These are phyloP conservation scores for Cytospora paraplurivora DNA, from an alignment of 2,329 filamentous ascomycete species.

Conservation along the genomic window DNA sequence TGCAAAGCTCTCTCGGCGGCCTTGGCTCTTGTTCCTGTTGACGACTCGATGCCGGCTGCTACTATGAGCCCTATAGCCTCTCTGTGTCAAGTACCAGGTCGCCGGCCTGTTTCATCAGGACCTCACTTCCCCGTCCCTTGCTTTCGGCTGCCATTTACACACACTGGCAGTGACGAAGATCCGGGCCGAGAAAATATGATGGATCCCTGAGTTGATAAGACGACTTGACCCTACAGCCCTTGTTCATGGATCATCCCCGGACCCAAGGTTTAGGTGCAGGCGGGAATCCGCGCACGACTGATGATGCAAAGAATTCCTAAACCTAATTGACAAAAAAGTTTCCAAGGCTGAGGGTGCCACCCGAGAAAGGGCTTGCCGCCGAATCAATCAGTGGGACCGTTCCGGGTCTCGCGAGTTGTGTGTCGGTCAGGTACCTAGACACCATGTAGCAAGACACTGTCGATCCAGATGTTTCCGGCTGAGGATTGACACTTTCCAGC, in stretches of 20 bases:
- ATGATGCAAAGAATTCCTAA: not conserved
- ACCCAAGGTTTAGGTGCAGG: slow-evolving; percentile 6
- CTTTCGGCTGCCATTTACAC: not conserved
- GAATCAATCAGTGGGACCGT: slow-evolving; percentile 18
- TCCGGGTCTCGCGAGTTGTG: slow-evolving; percentile 1
- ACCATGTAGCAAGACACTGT: not conserved
- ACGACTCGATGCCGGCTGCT: slow-evolving; percentile 10
- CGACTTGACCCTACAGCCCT: not conserved
- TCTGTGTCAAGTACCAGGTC: slow-evolving; percentile 16
- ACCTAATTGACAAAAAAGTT: slow-evolving; percentile 4
- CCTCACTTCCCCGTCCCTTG: not conserved
- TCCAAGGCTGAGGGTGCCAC: slow-evolving; percentile 19
- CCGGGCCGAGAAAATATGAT: not conserved
- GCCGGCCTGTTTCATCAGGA: slow-evolving; percentile 13
- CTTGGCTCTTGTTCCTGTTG: not conserved
- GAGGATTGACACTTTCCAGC: slow-evolving; percentile 9
- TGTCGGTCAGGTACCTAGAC: not conserved
- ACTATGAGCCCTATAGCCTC: slow-evolving; percentile 17
- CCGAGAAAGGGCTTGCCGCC: slow-evolving; percentile 17
- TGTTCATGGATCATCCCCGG: slow-evolving; percentile 8
- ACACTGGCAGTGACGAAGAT: not conserved
- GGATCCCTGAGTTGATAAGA: not conserved
- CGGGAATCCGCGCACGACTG: slow-evolving; percentile 9
- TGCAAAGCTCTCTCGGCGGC: not conserved
- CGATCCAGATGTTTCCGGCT: slow-evolving; percentile 8